A percentile compares a stretch with the other conserved stretches of the same genome.
phyloP scores from a whole-genome alignment of 257 asterid species.

The Solanum pennellii region DNA sequence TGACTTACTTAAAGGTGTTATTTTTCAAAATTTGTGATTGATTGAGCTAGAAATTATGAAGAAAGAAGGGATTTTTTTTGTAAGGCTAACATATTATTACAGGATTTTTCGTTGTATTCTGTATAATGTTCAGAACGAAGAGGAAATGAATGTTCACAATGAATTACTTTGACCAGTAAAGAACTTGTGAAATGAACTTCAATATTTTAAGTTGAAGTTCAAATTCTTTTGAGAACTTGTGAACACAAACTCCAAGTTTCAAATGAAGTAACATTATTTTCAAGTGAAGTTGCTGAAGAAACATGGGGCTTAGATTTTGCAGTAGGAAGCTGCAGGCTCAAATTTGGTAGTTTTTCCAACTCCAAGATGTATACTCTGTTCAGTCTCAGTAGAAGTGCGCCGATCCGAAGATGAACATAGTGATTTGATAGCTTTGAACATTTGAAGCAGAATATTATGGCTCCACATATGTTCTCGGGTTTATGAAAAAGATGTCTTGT shows the following conservation, averaged over 20 bases:
- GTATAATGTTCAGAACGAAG: neutral
- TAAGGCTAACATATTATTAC: neutral
- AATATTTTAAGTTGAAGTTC: neutral
- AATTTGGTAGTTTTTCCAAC: neutral
- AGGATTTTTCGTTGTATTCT: neutral
- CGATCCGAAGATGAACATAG: neutral
- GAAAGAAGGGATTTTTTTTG: neutral
- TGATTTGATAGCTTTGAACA: neutral
- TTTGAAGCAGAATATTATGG: neutral
- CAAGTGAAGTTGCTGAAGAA: neutral
- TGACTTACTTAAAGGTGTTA: neutral
- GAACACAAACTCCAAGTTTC: neutral
- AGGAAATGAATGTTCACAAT: neutral
- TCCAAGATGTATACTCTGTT: neutral
- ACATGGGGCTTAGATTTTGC: neutral
- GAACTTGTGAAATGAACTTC: neutral
- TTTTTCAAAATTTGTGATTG: neutral
- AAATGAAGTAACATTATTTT: neutral
- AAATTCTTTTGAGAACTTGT: neutral
- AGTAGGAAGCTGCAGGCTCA: neutral
- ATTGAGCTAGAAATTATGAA: neutral
- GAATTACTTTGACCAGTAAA: neutral
- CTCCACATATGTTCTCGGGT: neutral
- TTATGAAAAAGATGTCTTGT: neutral
- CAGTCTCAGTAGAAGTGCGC: neutral